Base-by-base conservation (phyloP, 2,329 filamentous ascomycete species). In the Ophiostoma angusticollis region DNA sequence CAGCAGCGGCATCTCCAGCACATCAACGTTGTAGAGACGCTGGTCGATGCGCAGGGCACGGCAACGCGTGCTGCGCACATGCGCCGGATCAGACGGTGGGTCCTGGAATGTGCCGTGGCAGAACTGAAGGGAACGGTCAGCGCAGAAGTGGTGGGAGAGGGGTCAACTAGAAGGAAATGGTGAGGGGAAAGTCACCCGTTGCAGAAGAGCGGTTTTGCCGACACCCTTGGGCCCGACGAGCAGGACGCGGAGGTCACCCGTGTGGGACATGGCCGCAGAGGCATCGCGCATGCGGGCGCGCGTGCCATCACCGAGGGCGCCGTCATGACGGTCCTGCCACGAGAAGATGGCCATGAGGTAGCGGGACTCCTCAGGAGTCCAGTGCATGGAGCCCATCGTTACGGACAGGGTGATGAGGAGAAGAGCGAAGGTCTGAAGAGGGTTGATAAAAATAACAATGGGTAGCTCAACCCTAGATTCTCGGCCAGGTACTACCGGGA, bases 181-280 rank as follows among this genome's bases (percentile, higher is more conserved):
- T 5, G 21, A 12, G 16, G 12, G 9, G 25, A 31, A 47, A 31
- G 42, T 63, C 61, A 45, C 55, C 54, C 5, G 57, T 58, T n/a
- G n/a, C 11, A 64, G 42, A 6, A 64, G 50, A 5, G 59, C 54
- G 8, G 61, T 63, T 48, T 65, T 65, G n/a, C 62, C 61, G 31
- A 54, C 56, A 1, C 58, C 57, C 23, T 57, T 54, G 2, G 52
- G 54, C 5, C 61, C 62, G 13, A 63, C 48, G 11, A 64, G 50
- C 19, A 65, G 51, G 17, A 64, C 46, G 31, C 57, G 53, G 42
- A 65, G 57, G 35, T 62, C 58, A 9, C 55, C 59, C 1, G 46
- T 53, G 5, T 53, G 46, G 17, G 47, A 38, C 16, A 48, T 52
- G 22, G 38, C 31, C 29, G 41, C 22, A n/a, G n/a, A n/a, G 21